phyloP scores from a whole-genome alignment of 225 moss, liverwort and hornwort species.

The Ulota crispa region DNA sequence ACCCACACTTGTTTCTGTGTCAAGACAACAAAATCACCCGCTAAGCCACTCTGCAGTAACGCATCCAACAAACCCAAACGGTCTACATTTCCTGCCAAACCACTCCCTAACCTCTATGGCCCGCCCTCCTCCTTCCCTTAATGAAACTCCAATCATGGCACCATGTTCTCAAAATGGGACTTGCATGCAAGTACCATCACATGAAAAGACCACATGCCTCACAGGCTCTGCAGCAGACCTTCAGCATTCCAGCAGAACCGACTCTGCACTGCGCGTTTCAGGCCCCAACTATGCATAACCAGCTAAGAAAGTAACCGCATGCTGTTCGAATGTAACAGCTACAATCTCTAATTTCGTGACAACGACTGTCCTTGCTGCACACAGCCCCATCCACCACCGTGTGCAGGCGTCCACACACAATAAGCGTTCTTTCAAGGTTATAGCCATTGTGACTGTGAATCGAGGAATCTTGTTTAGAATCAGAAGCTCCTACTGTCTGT shows the following conservation, averaged over 20 bases:
- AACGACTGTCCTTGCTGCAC: neutral
- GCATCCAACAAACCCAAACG: slow-evolving; percentile 32
- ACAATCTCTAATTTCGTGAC: neutral
- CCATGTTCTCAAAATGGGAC: neutral
- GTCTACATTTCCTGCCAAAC: neutral
- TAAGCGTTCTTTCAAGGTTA: neutral
- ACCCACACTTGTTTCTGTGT: slow-evolving; percentile 97
- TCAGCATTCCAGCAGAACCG: slow-evolving; percentile 10
- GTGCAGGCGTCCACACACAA: neutral
- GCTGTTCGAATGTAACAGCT: slow-evolving; percentile 6
- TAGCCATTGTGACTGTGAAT: neutral
- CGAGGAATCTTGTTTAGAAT: neutral
- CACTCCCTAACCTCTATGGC: neutral
- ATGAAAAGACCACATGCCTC: neutral
- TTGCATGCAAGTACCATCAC: neutral
- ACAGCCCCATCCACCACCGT: neutral
- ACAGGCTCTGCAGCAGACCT: slow-evolving; percentile 12
- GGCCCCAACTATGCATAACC: neutral
- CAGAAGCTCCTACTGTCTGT: slow-evolving; percentile 11
- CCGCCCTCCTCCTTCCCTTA: neutral
- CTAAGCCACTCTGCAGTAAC: slow-evolving; percentile 35
- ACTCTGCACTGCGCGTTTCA: neutral
- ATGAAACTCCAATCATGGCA: neutral
- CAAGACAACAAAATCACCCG: slow-evolving; percentile 43
- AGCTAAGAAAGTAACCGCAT: neutral